Percentiles rank a stretch among this genome's conserved stretches.
Evolutionary conservation across 495 filamentous ascomycete species (phyloP).

Genomic region (Penicillium angulare): DNA sequence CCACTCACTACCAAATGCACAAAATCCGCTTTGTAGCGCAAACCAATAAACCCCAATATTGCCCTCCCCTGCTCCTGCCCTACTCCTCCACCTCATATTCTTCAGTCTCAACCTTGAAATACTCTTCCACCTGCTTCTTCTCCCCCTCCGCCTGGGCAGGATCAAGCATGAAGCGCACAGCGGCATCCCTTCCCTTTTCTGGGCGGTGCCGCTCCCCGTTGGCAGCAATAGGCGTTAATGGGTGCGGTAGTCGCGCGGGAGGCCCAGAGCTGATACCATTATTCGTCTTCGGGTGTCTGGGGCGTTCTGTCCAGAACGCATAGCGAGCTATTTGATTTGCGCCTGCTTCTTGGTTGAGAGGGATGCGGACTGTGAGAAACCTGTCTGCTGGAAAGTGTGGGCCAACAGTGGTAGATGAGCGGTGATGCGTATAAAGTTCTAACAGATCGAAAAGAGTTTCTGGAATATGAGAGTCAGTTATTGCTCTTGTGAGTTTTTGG

Average conservation of each 20-base stretch:
- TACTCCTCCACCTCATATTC: constrained; percentile 52
- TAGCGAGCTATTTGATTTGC: constrained; percentile 53
- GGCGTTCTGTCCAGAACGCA: constrained; percentile 35
- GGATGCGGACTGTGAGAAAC: constrained; percentile 81
- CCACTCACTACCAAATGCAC: neutral
- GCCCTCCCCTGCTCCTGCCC: too few relatives aligned
- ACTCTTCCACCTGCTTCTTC: constrained; percentile 61
- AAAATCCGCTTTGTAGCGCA: too few relatives aligned
- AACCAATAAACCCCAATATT: neutral
- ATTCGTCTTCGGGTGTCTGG: neutral
- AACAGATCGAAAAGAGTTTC: constrained; percentile 84
- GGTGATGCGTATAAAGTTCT: constrained; percentile 84
- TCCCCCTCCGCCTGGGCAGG: constrained; percentile 71
- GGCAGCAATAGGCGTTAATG: constrained; percentile 39
- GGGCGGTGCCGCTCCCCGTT: constrained; percentile 45
- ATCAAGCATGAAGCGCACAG: constrained; percentile 89
- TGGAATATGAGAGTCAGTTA: constrained; percentile 20
- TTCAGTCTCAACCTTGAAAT: constrained; percentile 74
- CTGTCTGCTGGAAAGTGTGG: constrained; percentile 64
- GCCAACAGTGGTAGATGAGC: constrained; percentile 69
- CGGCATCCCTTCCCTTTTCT: constrained; percentile 65
- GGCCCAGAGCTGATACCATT: neutral
- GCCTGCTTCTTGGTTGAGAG: constrained; percentile 73
- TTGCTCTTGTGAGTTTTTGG: neutral
- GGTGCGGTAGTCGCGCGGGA: constrained; percentile 17